Percentiles rank a stretch among this genome's conserved stretches.
Conservation (phyloP, 441 rosid genomes). For the Jatropha multifida region DNA sequence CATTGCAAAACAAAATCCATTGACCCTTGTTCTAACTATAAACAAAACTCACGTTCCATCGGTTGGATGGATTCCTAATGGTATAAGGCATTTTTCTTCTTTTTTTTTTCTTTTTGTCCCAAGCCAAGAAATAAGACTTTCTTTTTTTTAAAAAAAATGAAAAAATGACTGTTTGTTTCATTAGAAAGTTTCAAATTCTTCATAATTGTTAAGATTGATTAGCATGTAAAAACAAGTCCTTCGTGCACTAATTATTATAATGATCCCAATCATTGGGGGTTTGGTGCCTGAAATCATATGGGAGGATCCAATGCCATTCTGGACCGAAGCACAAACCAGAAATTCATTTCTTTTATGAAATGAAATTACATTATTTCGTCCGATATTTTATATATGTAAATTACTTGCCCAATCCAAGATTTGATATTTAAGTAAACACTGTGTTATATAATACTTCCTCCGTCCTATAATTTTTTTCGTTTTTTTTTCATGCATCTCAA, state of each 20-base stretch:
- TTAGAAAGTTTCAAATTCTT: not conserved
- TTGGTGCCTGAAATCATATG: not conserved
- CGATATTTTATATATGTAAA: too few relatives aligned
- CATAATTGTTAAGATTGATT: not conserved
- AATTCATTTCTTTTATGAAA: too few relatives aligned
- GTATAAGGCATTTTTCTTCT: too few relatives aligned
- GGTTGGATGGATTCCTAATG: not conserved
- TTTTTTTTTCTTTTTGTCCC: not conserved
- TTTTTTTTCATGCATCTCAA: too few relatives aligned
- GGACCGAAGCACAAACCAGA: too few relatives aligned
- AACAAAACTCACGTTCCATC: not conserved
- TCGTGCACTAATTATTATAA: not conserved
- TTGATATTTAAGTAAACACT: too few relatives aligned
- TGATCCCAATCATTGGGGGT: not conserved
- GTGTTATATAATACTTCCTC: too few relatives aligned
- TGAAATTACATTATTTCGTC: too few relatives aligned
- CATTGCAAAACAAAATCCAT: not conserved
- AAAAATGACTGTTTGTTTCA: not conserved
- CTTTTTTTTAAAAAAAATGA: too few relatives aligned
- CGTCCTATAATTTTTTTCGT: too few relatives aligned
- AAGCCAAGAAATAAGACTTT: not conserved
- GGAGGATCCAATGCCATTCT: not conserved
- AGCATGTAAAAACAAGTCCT: not conserved
- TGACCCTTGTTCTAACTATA: too few relatives aligned
- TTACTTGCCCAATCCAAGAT: too few relatives aligned